Base-by-base conservation (phyloP, 202 grass and related monocot species). In the Alloteropsis angusta region DNA sequence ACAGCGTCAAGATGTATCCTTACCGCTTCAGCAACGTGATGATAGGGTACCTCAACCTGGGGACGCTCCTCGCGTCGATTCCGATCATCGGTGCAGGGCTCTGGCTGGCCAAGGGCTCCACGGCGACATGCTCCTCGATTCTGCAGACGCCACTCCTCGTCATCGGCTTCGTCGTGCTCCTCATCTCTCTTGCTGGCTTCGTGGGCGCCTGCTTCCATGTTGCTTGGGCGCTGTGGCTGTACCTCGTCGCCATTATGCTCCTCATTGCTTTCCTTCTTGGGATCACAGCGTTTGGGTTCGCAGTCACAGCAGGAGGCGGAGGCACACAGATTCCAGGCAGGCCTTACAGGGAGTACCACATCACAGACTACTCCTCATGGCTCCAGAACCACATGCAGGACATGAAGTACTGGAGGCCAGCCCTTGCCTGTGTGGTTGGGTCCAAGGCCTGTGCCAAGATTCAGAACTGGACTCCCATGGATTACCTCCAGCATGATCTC, bases 151-250 rank as follows among this genome's bases (percentile, higher is more conserved):
- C 96, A 4, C 87, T 99, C 25, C 87, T 99, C 66, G 46, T 85
- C 18, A 56, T 93, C 61, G 96, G 96, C 65, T 99, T 99, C 79
- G 39, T 84, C 3, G 84, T 96, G 30, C 88, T 99, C 68, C 46
- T 99, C 52, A 74, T 99, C 46, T 99, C 96, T 12, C 88, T 99
- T 0, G 86, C 90, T 4, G 96, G 96, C 1, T 96, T 99, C 22
- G 84, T 99, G n/a, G 96, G 96, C 14, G 92, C 96, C 0, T 99
- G 96, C 88, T 99, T 99, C 84, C 87, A 92, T 30, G 92, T 99
- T 6, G 92, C 92, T 7, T 99, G 92, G 92, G 96, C 92, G 2
- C 86, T 99, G 19, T 93, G 96, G 96, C 85, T 99, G 34, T 99
- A 96, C 84, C 92, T 99, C 68, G 7, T 91, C 46, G 84, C 83